Conservation (phyloP, 257 asterid species). For the Echites panduratus region DNA sequence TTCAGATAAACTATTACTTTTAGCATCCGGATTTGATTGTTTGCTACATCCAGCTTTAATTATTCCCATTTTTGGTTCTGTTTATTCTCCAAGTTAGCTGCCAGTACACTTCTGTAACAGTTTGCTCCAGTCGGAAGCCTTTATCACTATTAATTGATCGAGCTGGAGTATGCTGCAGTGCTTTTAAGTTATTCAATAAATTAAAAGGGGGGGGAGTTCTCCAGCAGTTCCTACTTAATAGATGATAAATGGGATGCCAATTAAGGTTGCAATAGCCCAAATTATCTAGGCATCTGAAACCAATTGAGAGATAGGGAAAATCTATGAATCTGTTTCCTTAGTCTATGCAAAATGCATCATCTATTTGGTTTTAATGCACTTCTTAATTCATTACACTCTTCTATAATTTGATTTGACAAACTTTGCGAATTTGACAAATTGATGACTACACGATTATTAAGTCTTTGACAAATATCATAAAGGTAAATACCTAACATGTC, state of each 20-base stretch:
- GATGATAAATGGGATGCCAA: background rate
- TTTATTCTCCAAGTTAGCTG: background rate
- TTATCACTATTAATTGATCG: background rate
- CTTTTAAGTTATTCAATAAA: background rate
- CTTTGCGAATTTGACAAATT: too few relatives aligned
- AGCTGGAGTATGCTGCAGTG: background rate
- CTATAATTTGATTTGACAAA: too few relatives aligned
- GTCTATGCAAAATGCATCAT: too few relatives aligned
- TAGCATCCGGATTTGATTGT: background rate
- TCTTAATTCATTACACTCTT: too few relatives aligned
- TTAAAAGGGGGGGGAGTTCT: background rate
- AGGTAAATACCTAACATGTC: too few relatives aligned
- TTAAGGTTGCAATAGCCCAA: background rate
- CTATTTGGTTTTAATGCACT: too few relatives aligned
- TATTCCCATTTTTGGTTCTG: background rate
- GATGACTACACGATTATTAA: too few relatives aligned
- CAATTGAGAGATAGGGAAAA: too few relatives aligned
- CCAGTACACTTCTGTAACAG: background rate
- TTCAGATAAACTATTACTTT: background rate
- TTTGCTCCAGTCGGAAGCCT: background rate
- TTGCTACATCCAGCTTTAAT: background rate
- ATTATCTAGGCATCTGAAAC: background rate
- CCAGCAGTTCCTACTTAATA: background rate
- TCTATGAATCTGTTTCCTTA: too few relatives aligned
- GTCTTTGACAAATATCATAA: too few relatives aligned